Percentiles rank a stretch among this genome's conserved stretches.
Conservation (phyloP, 371 early-diverging fungal genomes). For the Ordospora colligata region DNA sequence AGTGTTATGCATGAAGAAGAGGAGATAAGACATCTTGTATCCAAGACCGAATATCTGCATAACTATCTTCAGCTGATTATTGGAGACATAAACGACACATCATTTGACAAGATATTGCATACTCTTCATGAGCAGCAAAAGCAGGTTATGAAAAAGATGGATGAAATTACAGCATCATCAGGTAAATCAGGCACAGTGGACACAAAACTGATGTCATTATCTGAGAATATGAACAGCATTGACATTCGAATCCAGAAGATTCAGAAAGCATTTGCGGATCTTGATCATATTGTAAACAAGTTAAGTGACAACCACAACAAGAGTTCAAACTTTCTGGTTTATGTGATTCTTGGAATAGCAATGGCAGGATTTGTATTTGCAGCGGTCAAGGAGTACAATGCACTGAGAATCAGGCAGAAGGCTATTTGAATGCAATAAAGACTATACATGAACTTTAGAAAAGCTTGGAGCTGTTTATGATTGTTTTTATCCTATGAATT, state of each 20-base stretch:
- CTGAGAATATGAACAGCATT: constrained; percentile 29
- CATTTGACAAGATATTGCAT: constrained; percentile 35
- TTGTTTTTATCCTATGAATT: neutral
- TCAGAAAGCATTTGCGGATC: constrained; percentile 18
- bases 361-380: neutral
- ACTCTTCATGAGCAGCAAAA: constrained; percentile 43
- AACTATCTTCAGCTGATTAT: constrained; percentile 53
- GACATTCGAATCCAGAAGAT: constrained; percentile 23
- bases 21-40: constrained; percentile 57
- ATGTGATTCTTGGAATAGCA: neutral
- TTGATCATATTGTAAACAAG: neutral
- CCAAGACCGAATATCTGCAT: constrained; percentile 46
- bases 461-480: too few relatives aligned
- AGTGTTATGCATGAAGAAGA: constrained; percentile 46
- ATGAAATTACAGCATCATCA: constrained; percentile 4
- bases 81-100: constrained; percentile 44
- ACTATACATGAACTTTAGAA: too few relatives aligned
- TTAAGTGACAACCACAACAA: neutral
- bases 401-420: neutral
- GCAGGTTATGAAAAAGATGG: constrained; percentile 31
- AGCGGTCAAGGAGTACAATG: constrained; percentile 12
- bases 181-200: neutral
- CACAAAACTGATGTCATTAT: neutral
- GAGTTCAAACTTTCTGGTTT: neutral
- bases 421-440: neutral